A percentile compares a stretch with the other conserved stretches of the same genome.
These are phyloP conservation scores for Sordariomycetes sp. DNA, from an alignment of 2,329 filamentous ascomycete species.

Conservation along the genomic window DNA sequence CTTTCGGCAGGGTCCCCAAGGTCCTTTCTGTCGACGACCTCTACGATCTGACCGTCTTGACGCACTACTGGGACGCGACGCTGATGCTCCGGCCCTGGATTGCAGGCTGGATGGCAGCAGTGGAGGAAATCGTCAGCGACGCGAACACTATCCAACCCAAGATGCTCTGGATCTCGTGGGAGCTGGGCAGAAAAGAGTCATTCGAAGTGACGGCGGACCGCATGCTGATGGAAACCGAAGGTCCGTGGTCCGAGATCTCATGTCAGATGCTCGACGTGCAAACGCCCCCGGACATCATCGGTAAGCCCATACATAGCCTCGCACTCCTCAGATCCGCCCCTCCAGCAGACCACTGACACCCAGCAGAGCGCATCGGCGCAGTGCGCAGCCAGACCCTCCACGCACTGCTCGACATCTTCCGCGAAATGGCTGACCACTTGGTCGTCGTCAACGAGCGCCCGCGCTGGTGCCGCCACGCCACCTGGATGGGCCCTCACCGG, in stretches of 20 bases:
- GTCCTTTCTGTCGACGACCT: constrained; percentile 12
- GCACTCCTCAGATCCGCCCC: no score
- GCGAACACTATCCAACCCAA: constrained; percentile 11
- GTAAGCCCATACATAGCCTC: background rate
- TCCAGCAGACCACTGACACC: no score
- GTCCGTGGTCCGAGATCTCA: constrained; percentile 2
- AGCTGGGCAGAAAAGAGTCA: constrained; percentile 14
- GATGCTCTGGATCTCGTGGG: constrained; percentile 20
- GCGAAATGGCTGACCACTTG: constrained; percentile 13
- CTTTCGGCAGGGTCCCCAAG: constrained; percentile 14
- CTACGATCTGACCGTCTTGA: constrained; percentile 16
- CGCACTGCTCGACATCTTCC: constrained; percentile 13
- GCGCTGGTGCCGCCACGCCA: constrained; percentile 21
- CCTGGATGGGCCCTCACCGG: constrained; percentile 21
- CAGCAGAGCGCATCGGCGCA: constrained; percentile 8
- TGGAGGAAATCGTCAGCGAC: constrained; percentile 8
- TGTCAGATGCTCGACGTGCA: background rate
- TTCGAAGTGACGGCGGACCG: constrained; percentile 12
- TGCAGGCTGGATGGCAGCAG: constrained; percentile 9
- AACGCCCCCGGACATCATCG: background rate
- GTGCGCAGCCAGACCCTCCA: constrained; percentile 14
- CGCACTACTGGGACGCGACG: constrained; percentile 20
- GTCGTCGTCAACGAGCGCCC: constrained; percentile 18
- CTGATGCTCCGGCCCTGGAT: constrained; percentile 14
- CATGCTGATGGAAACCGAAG: constrained; percentile 12